Conservation (phyloP, 495 filamentous ascomycete species). For the Penicillium samsonianum region DNA sequence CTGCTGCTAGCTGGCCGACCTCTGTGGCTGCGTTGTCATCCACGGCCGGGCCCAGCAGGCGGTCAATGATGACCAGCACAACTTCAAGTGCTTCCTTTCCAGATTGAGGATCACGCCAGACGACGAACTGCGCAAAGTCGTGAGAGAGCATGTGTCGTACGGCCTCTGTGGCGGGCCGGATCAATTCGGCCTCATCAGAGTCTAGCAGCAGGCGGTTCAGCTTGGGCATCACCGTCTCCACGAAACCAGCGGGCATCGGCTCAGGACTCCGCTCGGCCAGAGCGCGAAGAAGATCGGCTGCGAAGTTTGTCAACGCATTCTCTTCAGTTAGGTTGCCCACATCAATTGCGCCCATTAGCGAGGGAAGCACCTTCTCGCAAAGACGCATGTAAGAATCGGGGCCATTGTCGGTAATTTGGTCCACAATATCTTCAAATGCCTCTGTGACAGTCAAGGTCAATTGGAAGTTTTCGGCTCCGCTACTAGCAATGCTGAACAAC, state of each 20-base stretch:
- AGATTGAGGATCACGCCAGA: slow-evolving; percentile 69
- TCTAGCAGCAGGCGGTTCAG: slow-evolving; percentile 77
- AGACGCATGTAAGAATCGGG: slow-evolving; percentile 74
- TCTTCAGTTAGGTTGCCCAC: slow-evolving; percentile 82
- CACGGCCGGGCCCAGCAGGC: slow-evolving; percentile 77
- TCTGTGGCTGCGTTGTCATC: slow-evolving; percentile 93
- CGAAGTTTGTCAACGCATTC: slow-evolving; percentile 77
- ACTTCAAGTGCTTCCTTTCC: slow-evolving; percentile 86
- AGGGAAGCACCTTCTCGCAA: slow-evolving; percentile 83
- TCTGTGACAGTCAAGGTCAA: slow-evolving; percentile 80
- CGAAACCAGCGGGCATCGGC: slow-evolving; percentile 83
- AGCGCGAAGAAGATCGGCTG: slow-evolving; percentile 78
- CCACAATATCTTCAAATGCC: slow-evolving; percentile 83
- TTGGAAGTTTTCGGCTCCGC: slow-evolving; percentile 86
- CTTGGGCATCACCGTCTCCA: slow-evolving; percentile 83
- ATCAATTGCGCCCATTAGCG: slow-evolving; percentile 84
- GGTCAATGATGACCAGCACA: slow-evolving; percentile 86
- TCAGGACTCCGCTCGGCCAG: slow-evolving; percentile 78
- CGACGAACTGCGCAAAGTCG: slow-evolving; percentile 82
- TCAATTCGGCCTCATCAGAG: slow-evolving; percentile 78
- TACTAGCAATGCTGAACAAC: slow-evolving; percentile 84
- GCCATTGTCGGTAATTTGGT: slow-evolving; percentile 61
- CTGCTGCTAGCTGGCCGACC: slow-evolving; percentile 90
- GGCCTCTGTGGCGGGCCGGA: slow-evolving; percentile 81
- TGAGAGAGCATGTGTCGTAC: slow-evolving; percentile 85